These are phyloP conservation scores for Blastosporella zonata DNA, from an alignment of 1,284 basidiomycete genomes.

Conservation along the genomic window DNA sequence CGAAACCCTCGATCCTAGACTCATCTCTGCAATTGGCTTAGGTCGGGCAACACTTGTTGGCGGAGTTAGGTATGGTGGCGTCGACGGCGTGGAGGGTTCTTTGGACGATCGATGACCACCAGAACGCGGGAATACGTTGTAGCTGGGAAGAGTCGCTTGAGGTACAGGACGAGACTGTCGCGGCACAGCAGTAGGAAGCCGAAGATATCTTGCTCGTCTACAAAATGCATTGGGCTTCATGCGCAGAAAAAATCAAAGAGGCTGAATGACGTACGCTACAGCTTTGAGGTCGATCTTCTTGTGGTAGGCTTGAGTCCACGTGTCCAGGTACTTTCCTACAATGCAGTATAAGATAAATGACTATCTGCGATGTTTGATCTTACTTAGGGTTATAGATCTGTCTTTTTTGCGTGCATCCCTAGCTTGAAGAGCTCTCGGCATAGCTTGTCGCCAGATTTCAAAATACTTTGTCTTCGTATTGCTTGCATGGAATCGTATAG, in stretches of 20 bases:
- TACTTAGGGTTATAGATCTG: constrained; percentile 55
- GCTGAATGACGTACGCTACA: constrained; percentile 60
- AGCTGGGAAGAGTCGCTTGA: constrained; percentile 3
- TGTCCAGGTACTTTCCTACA: constrained; percentile 56
- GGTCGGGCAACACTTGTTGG: constrained; percentile 13
- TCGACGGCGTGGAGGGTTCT: constrained; percentile 2
- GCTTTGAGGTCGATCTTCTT: constrained; percentile 74
- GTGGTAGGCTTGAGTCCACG: constrained; percentile 64
- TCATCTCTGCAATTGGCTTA: constrained; percentile 18
- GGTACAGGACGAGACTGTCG: constrained; percentile 22
- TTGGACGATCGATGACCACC: constrained; percentile 6
- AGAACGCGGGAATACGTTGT: constrained; percentile 6
- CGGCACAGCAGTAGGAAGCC: constrained; percentile 52
- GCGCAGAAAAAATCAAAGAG: not conserved
- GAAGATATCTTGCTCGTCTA: constrained; percentile 59
- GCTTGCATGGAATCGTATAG: constrained; percentile 66
- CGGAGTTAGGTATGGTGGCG: constrained; percentile 5
- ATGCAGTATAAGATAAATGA: constrained; percentile 13
- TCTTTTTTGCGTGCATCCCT: constrained; percentile 64
- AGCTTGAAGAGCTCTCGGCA: constrained; percentile 65
- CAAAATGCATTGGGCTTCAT: constrained; percentile 1
- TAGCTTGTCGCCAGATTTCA: constrained; percentile 60
- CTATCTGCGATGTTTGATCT: constrained; percentile 25
- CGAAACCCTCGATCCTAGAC: constrained; percentile 29
- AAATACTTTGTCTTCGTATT: constrained; percentile 60